Evolutionary conservation across 148 eudicot genomes (phyloP), one percentile per base, ranked within the genome.

Genomic region (Fallopia convolvulus): DNA sequence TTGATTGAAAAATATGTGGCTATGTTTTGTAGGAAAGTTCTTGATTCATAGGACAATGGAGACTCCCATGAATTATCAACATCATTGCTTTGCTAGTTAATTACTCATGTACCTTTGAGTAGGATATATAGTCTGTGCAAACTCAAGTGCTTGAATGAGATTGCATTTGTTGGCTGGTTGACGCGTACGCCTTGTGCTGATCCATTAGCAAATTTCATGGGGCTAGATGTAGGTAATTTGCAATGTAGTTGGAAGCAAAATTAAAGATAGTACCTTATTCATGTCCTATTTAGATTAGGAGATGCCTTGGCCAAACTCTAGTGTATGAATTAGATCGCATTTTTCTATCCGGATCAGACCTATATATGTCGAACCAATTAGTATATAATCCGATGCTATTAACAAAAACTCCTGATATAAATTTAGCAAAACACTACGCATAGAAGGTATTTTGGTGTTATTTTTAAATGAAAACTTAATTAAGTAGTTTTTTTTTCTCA

Each of bases 41-140:
- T 39, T 14, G 72, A 33, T 33, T 68, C 21, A 68, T 36, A 39
- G 44, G 36, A 68, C 20, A 33, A 20, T 68, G 23, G 21, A 36
- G 72, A 21, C 46, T 68, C 72, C 72, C 72, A 68, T 68, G 72
- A 68, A 68, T 68, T 7, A 68, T 68, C 72, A 68, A 68, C 72
- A 33, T 68, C 72, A 68, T 32, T 32, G 41, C 21, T 21, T 60
- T 58, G 11, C 20, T 58, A 58, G 30, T 21, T 58, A 58, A 12
- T 21, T 23, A 20, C 30, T 20, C 65, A 58, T 8, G 40, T 63
- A 8, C 18, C 13, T 13, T 63, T 65, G 71, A 65, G 40, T 65
- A 5, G 26, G 41, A 5, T 6, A 13, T 32, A 14, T 14, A 65
- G 41, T 32, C 14, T 68, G 72, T 10, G 18, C 44, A 6, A 65